These are phyloP conservation scores for Lolium multiflorum DNA, from an alignment of 176 grass and related monocot species.

Conservation along the genomic window DNA sequence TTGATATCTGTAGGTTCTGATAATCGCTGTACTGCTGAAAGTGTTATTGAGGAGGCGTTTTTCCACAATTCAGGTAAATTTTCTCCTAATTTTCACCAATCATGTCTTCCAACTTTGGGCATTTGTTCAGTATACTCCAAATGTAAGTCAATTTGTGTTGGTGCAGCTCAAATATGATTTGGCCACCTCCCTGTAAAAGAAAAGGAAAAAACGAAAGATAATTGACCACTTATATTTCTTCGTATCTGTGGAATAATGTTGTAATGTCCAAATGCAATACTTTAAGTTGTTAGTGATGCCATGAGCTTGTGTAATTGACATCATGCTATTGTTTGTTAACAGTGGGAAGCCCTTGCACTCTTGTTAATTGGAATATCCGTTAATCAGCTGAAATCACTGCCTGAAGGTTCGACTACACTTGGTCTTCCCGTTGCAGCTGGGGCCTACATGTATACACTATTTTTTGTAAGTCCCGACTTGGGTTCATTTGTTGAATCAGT, in stretches of 20 bases:
- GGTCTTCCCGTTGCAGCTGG: slow-evolving; percentile 88
- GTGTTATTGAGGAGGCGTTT: slow-evolving; percentile 90
- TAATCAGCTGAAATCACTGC: slow-evolving; percentile 90
- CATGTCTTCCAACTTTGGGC: background rate
- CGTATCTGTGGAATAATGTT: background rate
- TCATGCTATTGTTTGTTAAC: slow-evolving; percentile 34
- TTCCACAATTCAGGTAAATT: slow-evolving; percentile 83
- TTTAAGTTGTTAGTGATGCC: background rate
- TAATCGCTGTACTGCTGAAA: slow-evolving; percentile 94
- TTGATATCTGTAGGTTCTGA: slow-evolving; percentile 77
- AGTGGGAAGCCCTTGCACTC: slow-evolving; percentile 98
- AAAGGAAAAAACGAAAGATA: background rate
- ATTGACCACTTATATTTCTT: background rate
- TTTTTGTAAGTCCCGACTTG: slow-evolving; percentile 77
- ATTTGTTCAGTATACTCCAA: slow-evolving; percentile 22
- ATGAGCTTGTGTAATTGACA: slow-evolving; percentile 39
- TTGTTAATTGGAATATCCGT: slow-evolving; percentile 97
- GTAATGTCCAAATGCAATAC: slow-evolving; percentile 2
- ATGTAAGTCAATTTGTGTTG: background rate
- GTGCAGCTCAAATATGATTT: slow-evolving; percentile 24
- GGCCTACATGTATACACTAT: slow-evolving; percentile 87
- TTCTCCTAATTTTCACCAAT: slow-evolving; percentile 16
- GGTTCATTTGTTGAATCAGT: slow-evolving; percentile 4
- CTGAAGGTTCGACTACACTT: slow-evolving; percentile 81
- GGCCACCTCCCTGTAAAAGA: background rate